Conservation (phyloP, 2,329 filamentous ascomycete species). For the Chrysoporthe deuterocubensis region DNA sequence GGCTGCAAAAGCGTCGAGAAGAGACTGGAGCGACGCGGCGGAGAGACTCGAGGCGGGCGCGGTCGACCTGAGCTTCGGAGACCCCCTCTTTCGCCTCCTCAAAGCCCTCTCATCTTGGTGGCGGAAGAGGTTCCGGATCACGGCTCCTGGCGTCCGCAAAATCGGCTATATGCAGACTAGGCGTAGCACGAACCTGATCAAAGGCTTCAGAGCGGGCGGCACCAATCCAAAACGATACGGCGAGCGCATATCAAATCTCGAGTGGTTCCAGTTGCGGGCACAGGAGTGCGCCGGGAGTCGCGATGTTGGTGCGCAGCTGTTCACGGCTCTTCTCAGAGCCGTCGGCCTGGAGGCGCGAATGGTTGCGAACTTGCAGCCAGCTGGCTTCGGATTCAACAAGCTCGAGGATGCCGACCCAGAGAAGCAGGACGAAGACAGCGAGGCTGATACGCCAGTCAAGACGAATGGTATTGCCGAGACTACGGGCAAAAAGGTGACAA, state of each 20-base stretch:
- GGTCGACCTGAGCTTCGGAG: constrained; percentile 79
- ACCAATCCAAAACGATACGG: constrained; percentile 71
- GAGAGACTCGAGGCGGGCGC: constrained; percentile 70
- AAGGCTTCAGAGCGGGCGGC: constrained; percentile 67
- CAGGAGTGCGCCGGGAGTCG: constrained; percentile 77
- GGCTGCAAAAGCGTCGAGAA: constrained; percentile 40
- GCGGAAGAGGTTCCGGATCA: constrained; percentile 81
- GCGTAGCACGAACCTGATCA: constrained; percentile 73
- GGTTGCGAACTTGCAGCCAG: constrained; percentile 81
- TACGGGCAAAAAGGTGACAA: constrained; percentile 29
- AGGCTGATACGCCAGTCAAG: constrained; percentile 26
- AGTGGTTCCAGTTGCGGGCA: constrained; percentile 72
- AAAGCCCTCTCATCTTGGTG: constrained; percentile 82
- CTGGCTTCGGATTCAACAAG: constrained; percentile 91
- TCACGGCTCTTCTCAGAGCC: constrained; percentile 81
- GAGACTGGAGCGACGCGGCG: constrained; percentile 76
- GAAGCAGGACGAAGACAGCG: constrained; percentile 36
- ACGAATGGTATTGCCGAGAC: constrained; percentile 15
- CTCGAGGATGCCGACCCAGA: constrained; percentile 72
- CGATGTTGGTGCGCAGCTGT: constrained; percentile 87
- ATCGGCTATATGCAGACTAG: constrained; percentile 83
- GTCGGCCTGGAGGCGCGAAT: constrained; percentile 82
- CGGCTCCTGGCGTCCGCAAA: constrained; percentile 82
- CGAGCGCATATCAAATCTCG: constrained; percentile 70
- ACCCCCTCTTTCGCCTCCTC: constrained; percentile 78